These are phyloP conservation scores for Pseudogymnoascus sp. DNA, from an alignment of 2,329 filamentous ascomycete genomes.

Conservation along the genomic window DNA sequence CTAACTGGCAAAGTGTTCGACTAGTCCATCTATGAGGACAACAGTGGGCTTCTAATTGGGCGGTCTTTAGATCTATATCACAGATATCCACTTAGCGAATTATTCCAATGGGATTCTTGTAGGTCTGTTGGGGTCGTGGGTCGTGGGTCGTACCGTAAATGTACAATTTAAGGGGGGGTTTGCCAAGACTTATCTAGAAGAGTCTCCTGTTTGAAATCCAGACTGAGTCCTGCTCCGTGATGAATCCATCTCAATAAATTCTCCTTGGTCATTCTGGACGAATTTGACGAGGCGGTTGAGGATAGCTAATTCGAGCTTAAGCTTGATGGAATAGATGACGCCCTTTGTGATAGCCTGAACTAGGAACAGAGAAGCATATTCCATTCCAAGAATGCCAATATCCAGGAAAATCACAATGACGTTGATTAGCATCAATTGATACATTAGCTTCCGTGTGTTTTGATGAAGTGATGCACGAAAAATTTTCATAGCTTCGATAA, in stretches of 20 bases:
- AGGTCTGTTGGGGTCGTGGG: too few relatives aligned
- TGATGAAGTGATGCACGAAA: background rate
- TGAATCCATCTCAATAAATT: background rate
- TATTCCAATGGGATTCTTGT: too few relatives aligned
- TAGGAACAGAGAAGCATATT: conserved; percentile 33
- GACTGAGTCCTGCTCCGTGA: too few relatives aligned
- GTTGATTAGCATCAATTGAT: conserved; percentile 36
- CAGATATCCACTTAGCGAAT: too few relatives aligned
- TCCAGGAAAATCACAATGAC: conserved; percentile 35
- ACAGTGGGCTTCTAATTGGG: too few relatives aligned
- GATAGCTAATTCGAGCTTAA: conserved; percentile 49
- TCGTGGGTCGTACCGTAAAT: too few relatives aligned
- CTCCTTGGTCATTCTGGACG: conserved; percentile 3
- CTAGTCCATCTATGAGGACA: too few relatives aligned
- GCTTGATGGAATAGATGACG: conserved; percentile 37
- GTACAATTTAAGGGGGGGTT: too few relatives aligned
- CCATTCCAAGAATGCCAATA: conserved; percentile 31
- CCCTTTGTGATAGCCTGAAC: conserved; percentile 34
- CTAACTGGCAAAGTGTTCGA: too few relatives aligned
- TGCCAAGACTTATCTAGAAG: too few relatives aligned
- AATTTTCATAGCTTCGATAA: background rate
- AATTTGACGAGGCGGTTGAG: conserved; percentile 33
- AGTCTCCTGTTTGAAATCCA: too few relatives aligned
- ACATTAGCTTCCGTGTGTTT: conserved; percentile 20
- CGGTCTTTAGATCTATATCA: too few relatives aligned